Base-by-base conservation (phyloP, 2,329 filamentous ascomycete species). In the Magnaporthiopsis rhizophila region DNA sequence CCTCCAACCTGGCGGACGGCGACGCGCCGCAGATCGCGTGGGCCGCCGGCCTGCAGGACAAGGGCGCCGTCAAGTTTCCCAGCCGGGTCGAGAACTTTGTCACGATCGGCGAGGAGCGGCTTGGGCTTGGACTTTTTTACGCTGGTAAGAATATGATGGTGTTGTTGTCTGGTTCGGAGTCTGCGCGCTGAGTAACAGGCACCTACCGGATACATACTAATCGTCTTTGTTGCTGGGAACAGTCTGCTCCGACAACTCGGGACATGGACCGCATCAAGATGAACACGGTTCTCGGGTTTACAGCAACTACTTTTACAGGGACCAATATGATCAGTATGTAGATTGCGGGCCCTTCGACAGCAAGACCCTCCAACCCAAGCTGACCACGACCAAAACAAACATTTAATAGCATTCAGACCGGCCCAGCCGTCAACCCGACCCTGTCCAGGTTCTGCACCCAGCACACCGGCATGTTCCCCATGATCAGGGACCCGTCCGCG, bases 101-200 rank as follows among this genome's bases (percentile, higher is more conserved):
- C 13, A 24, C 21, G 3, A n/a, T 28, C 6, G 30, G 13, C 3
- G 58, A 60, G 58, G 32, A n/a, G 26, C 26, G 30, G 58, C 21
- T n/a, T 12, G 77, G 77, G 0, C 62, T 80, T 11, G 80, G 78
- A 30, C 73, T 77, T 32, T 75, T 74, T 1, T 83, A 79, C 73
- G 75, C 75, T 3, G 75, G 81, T 82, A 65, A 72, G 80, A 13
- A 1, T 15, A 3, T 5, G 8, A 15, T 26, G 45, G 13, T 50
- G 15, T 9, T 30, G 28, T 30, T 30, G 28, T 26, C 26, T 24
- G 8, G 3, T 38, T 26, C 9, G n/a, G n/a, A 28, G 56, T 12
- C n/a, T 28, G n/a, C 8, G 34, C 34, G 53, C 6, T 28, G n/a
- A 13, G 7, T 57, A 57, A 5, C 28, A 30, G 28, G 28, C 5